Base-by-base conservation (phyloP, 1,284 basidiomycete species). In the Pulveroboletus sp. region DNA sequence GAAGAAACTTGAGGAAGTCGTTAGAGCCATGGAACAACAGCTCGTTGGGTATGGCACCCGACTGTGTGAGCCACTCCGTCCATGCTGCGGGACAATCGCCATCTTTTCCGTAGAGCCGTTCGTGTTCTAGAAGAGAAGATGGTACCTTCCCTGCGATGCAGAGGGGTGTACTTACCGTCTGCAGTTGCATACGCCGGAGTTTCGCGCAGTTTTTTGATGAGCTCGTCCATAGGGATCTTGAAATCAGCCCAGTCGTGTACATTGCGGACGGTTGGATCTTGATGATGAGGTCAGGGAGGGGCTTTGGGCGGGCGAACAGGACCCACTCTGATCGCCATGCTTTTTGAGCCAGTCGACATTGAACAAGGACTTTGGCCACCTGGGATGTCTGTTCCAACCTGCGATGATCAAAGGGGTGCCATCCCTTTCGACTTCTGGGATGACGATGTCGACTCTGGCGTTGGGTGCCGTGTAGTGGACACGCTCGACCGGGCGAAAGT, bases 81-180 rank as follows among this genome's bases (percentile, higher is more conserved):
- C 89, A 92, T 63, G 74, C 64, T 24, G 63, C 22, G 0, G 89
- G 90, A 67, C 89, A 91, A 12, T 80, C 74, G 1, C 80, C 78
- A 64, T 92, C 90, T 67, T 92, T 92, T 24, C 86, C 89, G 62
- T 92, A 92, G 12, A 84, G 74, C 24, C 85, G 75, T 65, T 82
- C 78, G 4, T 67, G 62, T 60, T 89, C 89, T 89, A 61, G 55
- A 62, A 36, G 58, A 35, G 33, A 24, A 8, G 3, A 46, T 2
- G 43, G 35, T 11, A 12, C 24, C 25, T 51, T 36, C 12, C 9
- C 17, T 29, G 8, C 14, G n/a, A 15, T 6, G 44, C 14, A 24
- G 18, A n/a, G 31, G 36, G 17, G 28, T 36, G 33, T 45, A 49
- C 68, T 42, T 53, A 81, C 83, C 82, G 59, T 70, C 70, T 26